Evolutionary conservation across 192 early-diverging fungal species (phyloP).

Genomic region (Allomyces macrogynus): DNA sequence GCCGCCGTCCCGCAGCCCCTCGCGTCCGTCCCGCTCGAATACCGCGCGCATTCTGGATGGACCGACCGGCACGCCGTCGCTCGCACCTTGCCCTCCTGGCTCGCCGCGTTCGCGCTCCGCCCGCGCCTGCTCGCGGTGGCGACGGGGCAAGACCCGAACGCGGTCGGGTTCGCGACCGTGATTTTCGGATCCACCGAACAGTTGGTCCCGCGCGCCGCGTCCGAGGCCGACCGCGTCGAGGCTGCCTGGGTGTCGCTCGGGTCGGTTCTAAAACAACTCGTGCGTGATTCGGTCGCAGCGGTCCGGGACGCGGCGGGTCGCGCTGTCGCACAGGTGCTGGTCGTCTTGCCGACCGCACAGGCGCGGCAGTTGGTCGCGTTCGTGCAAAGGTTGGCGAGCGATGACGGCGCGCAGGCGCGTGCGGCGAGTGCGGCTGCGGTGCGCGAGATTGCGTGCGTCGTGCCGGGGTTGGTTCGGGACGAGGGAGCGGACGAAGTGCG

Average conservation of each 20-base stretch:
- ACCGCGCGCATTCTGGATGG: background rate
- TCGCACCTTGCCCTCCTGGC: background rate
- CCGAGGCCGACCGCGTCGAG: background rate
- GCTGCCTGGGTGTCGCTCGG: background rate
- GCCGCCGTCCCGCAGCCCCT: background rate
- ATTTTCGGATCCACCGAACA: background rate
- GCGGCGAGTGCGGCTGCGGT: background rate
- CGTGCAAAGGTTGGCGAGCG: background rate
- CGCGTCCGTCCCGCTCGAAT: background rate
- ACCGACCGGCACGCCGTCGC: background rate
- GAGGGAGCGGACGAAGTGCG: too few species aligned
- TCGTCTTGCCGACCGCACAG: background rate
- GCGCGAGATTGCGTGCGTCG: too few species aligned
- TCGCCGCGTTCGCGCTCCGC: background rate
- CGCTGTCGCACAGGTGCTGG: background rate
- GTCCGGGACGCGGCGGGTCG: background rate
- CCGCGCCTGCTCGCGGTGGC: background rate
- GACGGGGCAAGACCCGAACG: background rate
- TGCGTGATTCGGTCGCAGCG: background rate
- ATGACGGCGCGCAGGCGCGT: background rate
- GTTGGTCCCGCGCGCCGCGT: too few species aligned
- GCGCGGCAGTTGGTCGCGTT: background rate
- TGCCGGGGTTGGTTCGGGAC: too few species aligned
- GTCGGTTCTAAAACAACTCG: background rate
- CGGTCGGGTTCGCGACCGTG: background rate